phyloP scores from a whole-genome alignment of 768 basidiomycete genomes.

The Piloderma croceum region DNA sequence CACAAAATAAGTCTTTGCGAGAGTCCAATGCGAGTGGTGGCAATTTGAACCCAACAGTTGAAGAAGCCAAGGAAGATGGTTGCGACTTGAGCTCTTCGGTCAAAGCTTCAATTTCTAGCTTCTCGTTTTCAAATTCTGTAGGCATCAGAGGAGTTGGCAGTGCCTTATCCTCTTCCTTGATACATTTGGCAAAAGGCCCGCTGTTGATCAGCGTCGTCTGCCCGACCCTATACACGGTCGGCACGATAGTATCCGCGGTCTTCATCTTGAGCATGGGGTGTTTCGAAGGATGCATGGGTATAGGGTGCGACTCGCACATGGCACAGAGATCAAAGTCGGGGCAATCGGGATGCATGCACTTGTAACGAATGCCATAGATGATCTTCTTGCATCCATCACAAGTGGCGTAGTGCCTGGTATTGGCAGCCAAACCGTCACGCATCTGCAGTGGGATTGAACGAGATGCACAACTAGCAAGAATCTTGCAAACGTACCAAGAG shows the following conservation, averaged over 20 bases:
- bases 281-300: constrained; percentile 61
- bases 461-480: background rate
- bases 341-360: constrained; percentile 80
- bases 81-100: too few species aligned
- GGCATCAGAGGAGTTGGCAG: too few species aligned
- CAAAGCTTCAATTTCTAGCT: too few species aligned
- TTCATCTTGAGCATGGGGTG: constrained; percentile 78
- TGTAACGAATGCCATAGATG: constrained; percentile 66
- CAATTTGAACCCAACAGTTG: too few species aligned
- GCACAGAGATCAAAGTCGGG: constrained; percentile 79
- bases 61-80: too few species aligned
- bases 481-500: constrained; percentile 45
- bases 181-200: too few species aligned
- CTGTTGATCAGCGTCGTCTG: constrained; percentile 5
- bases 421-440: constrained; percentile 18
- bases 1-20: too few species aligned
- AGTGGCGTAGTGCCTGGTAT: constrained; percentile 44
- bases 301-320: constrained; percentile 74
- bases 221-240: constrained; percentile 33
- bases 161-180: too few species aligned
- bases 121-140: too few species aligned
- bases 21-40: too few species aligned
- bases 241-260: constrained; percentile 42
- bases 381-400: constrained; percentile 57
- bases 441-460: constrained; percentile 19